Conservation (phyloP, 495 filamentous ascomycete species). For the Delitschia confertaspora region DNA sequence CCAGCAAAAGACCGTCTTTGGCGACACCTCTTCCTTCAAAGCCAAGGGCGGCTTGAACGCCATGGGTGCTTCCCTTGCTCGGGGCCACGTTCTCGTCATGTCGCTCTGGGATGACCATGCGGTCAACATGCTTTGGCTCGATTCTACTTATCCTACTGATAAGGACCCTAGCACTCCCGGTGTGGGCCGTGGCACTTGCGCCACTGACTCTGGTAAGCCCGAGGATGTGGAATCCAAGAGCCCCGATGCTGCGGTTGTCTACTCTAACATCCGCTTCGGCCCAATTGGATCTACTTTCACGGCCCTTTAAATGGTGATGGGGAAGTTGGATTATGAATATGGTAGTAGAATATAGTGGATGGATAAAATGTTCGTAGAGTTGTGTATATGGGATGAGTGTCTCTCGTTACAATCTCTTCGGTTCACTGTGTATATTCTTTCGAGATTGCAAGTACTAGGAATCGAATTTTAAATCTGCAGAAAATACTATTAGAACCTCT, state of each 20-base stretch:
- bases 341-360: too few relatives aligned
- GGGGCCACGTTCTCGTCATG: conserved; percentile 67
- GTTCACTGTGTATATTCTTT: too few relatives aligned
- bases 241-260: conserved; percentile 51
- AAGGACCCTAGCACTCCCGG: conserved; percentile 48
- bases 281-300: conserved; percentile 39
- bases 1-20: conserved; percentile 52
- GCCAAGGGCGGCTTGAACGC: conserved; percentile 50
- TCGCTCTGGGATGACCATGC: conserved; percentile 73
- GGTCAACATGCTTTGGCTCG: conserved; percentile 74
- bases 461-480: too few relatives aligned
- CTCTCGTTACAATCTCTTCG: too few relatives aligned
- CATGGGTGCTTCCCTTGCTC: conserved; percentile 49
- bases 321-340: too few relatives aligned
- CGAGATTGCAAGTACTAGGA: too few relatives aligned
- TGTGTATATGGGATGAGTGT: too few relatives aligned
- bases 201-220: conserved; percentile 52
- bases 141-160: conserved; percentile 26
- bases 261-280: conserved; percentile 61
- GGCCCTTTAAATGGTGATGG: conserved; percentile 7
- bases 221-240: conserved; percentile 47
- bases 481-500: too few relatives aligned
- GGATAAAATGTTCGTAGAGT: too few relatives aligned
- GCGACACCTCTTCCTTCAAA: conserved; percentile 50
- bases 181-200: conserved; percentile 61